Conservation (phyloP, 768 basidiomycete genomes). For the Crucibulum laeve region DNA sequence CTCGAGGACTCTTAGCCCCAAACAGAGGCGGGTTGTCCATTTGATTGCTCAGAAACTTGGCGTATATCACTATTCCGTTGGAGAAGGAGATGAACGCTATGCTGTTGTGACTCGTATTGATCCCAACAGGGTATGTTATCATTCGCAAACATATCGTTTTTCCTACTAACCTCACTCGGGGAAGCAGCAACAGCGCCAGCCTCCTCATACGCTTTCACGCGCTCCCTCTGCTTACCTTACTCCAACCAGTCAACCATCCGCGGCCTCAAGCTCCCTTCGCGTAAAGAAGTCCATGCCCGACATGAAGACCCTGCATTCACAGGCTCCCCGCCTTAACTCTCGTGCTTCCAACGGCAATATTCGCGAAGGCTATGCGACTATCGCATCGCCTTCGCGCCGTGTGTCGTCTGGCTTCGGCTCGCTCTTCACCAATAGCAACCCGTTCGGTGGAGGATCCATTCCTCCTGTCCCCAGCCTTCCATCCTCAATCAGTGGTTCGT, state of each 20-base stretch:
- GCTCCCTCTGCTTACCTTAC: constrained; percentile 79
- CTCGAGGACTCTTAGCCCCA: constrained; percentile 78
- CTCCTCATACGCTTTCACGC: constrained; percentile 69
- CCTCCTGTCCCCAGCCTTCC: constrained; percentile 84
- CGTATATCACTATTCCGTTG: constrained; percentile 90
- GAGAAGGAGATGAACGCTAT: constrained; percentile 88
- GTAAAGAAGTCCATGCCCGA: constrained; percentile 99
- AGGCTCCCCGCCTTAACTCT: constrained; percentile 73
- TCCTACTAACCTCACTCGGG: constrained; percentile 11
- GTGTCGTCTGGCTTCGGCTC: constrained; percentile 66
- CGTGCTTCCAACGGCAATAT: constrained; percentile 89
- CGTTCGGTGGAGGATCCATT: constrained; percentile 40
- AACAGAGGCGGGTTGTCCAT: constrained; percentile 90
- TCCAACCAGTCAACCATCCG: constrained; percentile 38
- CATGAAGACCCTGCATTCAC: constrained; percentile 81
- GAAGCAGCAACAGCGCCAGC: constrained; percentile 38
- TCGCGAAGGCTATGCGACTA: constrained; percentile 81
- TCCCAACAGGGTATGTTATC: constrained; percentile 64
- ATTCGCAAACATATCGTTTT: constrained; percentile 7
- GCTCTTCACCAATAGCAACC: constrained; percentile 57
- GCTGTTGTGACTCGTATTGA: constrained; percentile 93
- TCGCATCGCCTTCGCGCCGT: constrained; percentile 78
- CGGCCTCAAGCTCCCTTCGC: constrained; percentile 57
- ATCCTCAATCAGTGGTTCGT: constrained; percentile 39
- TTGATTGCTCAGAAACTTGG: constrained; percentile 95